phyloP scores from a whole-genome alignment of 192 early-diverging fungal genomes.

The Rhizophagus prolifer region DNA sequence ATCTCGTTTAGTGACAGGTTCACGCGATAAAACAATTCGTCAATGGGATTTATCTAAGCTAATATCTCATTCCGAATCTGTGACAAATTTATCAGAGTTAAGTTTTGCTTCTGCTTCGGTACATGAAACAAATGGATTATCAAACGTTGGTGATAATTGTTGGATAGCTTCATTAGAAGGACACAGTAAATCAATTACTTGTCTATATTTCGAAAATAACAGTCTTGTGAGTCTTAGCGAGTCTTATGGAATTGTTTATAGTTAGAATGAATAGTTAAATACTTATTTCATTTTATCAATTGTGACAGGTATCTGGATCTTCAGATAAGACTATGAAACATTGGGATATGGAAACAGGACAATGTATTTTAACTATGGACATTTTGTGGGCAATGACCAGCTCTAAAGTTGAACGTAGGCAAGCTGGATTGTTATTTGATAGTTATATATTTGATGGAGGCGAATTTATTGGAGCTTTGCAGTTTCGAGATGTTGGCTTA shows the following conservation, averaged over 20 bases:
- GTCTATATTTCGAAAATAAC: constrained; percentile 53
- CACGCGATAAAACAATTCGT: constrained; percentile 21
- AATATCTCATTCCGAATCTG: neutral
- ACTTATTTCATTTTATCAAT: constrained; percentile 37
- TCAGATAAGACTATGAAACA: constrained; percentile 75
- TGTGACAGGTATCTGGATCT: constrained; percentile 65
- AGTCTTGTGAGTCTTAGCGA: constrained; percentile 48
- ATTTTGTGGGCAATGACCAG: constrained; percentile 62
- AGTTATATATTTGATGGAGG: constrained; percentile 32
- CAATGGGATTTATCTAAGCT: constrained; percentile 27
- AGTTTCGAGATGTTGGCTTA: constrained; percentile 72
- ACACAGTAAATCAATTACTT: constrained; percentile 47
- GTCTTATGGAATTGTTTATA: neutral
- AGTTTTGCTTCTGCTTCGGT: neutral
- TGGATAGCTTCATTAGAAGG: constrained; percentile 46
- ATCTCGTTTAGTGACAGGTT: constrained; percentile 19
- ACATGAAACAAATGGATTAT: constrained; percentile 29
- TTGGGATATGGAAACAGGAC: constrained; percentile 73
- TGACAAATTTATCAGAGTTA: neutral
- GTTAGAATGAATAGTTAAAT: constrained; percentile 27
- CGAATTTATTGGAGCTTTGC: constrained; percentile 67
- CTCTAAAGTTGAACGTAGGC: constrained; percentile 21
- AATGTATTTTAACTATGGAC: constrained; percentile 65
- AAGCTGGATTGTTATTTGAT: constrained; percentile 35
- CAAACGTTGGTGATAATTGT: constrained; percentile 29